Percentiles rank a stretch among this genome's conserved stretches.
phyloP scores from a whole-genome alignment of 306 rosid genomes.

The Macrotyloma uniflorum region DNA sequence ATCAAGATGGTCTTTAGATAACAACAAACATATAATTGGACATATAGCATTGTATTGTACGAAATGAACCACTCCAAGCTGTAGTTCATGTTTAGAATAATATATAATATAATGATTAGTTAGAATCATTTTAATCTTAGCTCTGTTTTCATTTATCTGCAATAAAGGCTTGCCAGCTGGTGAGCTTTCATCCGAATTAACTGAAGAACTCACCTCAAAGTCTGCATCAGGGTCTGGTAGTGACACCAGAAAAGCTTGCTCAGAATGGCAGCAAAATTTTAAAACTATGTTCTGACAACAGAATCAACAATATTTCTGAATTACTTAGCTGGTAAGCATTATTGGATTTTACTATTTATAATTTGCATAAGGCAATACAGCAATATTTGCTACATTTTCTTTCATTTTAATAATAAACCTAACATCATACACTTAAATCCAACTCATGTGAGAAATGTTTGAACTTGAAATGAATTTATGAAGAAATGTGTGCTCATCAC shows the following conservation, averaged over 20 bases:
- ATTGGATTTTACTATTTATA: background rate
- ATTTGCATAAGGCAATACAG: background rate
- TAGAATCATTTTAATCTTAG: background rate
- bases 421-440: background rate
- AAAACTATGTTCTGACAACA: background rate
- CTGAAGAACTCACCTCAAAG: background rate
- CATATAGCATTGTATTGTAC: background rate
- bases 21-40: conserved; percentile 28
- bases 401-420: too few relatives aligned
- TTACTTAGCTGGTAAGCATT: background rate
- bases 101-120: conserved; percentile 2
- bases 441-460: background rate
- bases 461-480: background rate
- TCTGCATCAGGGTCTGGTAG: conserved; percentile 5
- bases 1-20: conserved; percentile 34
- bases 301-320: background rate
- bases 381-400: background rate
- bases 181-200: conserved; percentile 1
- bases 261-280: background rate
- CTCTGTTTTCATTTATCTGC: background rate
- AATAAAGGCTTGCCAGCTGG: conserved; percentile 24
- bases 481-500: background rate
- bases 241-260: conserved; percentile 28
- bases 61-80: conserved; percentile 20
- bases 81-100: background rate